Conservation (phyloP, 225 moss, liverwort and hornwort genomes). For the Anthoceros angustus region DNA sequence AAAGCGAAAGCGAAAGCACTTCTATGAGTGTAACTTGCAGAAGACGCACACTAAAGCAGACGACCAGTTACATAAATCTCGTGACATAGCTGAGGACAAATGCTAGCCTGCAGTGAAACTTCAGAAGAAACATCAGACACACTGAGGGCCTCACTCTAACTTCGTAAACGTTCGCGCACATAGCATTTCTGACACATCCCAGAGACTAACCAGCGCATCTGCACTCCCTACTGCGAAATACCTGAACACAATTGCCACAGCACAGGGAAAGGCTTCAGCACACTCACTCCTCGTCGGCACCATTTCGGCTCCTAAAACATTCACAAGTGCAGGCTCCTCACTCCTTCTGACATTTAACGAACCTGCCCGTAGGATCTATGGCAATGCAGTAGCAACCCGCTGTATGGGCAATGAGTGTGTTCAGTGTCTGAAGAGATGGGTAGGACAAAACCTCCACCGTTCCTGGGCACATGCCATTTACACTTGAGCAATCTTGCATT, state of each 20-base stretch:
- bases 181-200: conserved; percentile 97
- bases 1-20: not conserved
- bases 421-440: conserved; percentile 85
- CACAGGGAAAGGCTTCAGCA: conserved; percentile 9
- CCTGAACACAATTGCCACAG: conserved; percentile 29
- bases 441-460: conserved; percentile 92
- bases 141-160: conserved; percentile 50
- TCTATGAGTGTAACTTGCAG: not conserved
- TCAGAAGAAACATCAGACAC: not conserved
- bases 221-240: conserved; percentile 98
- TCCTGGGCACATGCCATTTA: conserved; percentile 22
- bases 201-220: conserved; percentile 94
- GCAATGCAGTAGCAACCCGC: conserved; percentile 98
- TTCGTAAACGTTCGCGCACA: conserved; percentile 97
- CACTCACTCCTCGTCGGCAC: conserved; percentile 2
- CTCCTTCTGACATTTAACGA: not conserved
- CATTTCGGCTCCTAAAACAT: not conserved
- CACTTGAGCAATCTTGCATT: conserved; percentile 6
- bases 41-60: not conserved
- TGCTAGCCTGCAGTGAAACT: too few relatives aligned
- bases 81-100: too few relatives aligned
- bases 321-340: too few relatives aligned
- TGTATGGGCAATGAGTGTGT: conserved; percentile 83
- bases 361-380: conserved; percentile 99
- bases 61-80: too few relatives aligned